phyloP scores from a whole-genome alignment of 805 yeast genomes.

The Teunomyces barrocoloradensis region DNA sequence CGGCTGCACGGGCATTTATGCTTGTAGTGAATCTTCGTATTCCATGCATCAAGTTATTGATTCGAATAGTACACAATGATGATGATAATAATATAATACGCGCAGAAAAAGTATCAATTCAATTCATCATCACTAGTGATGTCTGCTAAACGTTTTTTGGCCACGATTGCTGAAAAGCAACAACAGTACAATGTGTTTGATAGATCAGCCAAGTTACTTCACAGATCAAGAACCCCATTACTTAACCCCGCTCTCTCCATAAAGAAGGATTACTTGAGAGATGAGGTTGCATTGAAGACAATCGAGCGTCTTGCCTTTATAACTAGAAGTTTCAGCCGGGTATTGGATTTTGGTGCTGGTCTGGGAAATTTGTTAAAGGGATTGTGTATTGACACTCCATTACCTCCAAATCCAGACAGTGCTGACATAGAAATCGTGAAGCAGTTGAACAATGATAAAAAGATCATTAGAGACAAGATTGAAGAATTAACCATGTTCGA shows the following conservation, averaged over 20 bases:
- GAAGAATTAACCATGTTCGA: slow-evolving; percentile 65
- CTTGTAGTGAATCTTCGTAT: background rate
- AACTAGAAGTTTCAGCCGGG: slow-evolving; percentile 56
- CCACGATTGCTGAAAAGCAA: slow-evolving; percentile 25
- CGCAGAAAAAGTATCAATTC: slow-evolving; percentile 1
- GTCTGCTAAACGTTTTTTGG: slow-evolving; percentile 16
- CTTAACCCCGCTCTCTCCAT: slow-evolving; percentile 45
- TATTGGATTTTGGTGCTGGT: slow-evolving; percentile 73
- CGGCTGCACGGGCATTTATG: background rate
- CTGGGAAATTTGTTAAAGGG: slow-evolving; percentile 59
- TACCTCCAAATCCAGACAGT: slow-evolving; percentile 23
- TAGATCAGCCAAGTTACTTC: slow-evolving; percentile 57
- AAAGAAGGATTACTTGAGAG: slow-evolving; percentile 67
- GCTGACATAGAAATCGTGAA: slow-evolving; percentile 38
- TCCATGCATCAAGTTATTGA: background rate
- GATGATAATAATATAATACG: background rate
- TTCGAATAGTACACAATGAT: background rate
- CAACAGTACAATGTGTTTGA: slow-evolving; percentile 53
- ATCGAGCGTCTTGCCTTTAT: slow-evolving; percentile 75
- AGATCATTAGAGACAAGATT: slow-evolving; percentile 50
- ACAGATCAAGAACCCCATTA: slow-evolving; percentile 51
- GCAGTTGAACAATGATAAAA: slow-evolving; percentile 51
- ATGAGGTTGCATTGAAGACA: slow-evolving; percentile 70
- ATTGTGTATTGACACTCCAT: slow-evolving; percentile 25
- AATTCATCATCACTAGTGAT: slow-evolving; percentile 1